Conservation (phyloP, 805 yeast genomes). For the Zygosaccharomyces siamensis region DNA sequence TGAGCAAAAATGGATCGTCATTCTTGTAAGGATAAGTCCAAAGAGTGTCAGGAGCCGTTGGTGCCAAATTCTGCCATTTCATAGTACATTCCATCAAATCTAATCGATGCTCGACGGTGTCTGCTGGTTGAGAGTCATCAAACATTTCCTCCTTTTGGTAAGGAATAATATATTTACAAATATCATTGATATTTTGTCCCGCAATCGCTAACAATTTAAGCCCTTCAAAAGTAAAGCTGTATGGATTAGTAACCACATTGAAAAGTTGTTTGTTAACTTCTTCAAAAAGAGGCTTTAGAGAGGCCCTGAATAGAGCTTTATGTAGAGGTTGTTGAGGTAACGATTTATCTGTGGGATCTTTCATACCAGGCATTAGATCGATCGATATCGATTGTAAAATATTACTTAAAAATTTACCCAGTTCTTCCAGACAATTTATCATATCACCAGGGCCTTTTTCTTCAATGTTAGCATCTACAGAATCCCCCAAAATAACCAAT, state of each 20-base stretch:
- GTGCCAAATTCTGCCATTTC: constrained; percentile 81
- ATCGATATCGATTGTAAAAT: constrained; percentile 59
- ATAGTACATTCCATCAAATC: constrained; percentile 63
- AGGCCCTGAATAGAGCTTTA: constrained; percentile 55
- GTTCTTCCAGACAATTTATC: constrained; percentile 49
- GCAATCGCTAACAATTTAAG: constrained; percentile 62
- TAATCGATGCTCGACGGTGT: constrained; percentile 36
- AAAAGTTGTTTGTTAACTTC: constrained; percentile 36
- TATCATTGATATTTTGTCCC: constrained; percentile 82
- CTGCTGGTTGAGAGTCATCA: constrained; percentile 20
- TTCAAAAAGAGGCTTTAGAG: constrained; percentile 40
- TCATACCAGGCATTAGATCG: constrained; percentile 75
- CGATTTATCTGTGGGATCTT: constrained; percentile 80
- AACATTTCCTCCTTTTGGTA: constrained; percentile 31
- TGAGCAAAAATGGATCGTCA: constrained; percentile 75
- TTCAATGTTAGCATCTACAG: constrained; percentile 39
- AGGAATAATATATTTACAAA: constrained; percentile 58
- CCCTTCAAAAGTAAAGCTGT: constrained; percentile 58
- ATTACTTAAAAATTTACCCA: constrained; percentile 58
- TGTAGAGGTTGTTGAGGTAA: constrained; percentile 93
- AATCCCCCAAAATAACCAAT: constrained; percentile 70
- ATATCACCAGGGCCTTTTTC: constrained; percentile 48
- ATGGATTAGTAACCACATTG: constrained; percentile 63
- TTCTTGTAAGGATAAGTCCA: constrained; percentile 81
- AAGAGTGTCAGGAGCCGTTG: constrained; percentile 94